Percentiles rank a stretch among this genome's conserved stretches.
Evolutionary conservation across 176 grass and related monocot species (phyloP).

Genomic region (Tillandsia leiboldiana): DNA sequence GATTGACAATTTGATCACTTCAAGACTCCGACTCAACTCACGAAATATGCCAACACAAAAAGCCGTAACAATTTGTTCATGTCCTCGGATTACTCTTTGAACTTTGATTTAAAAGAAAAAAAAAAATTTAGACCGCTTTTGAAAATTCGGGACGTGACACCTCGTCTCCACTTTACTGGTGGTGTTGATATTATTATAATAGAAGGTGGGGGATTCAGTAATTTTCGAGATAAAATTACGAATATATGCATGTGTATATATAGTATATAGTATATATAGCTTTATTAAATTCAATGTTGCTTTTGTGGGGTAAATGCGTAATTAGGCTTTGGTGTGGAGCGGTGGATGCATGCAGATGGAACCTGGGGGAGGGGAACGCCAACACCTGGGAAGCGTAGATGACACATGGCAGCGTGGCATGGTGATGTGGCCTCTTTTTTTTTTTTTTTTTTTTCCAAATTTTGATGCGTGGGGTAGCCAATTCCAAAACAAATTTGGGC

Average conservation of each 20-base stretch:
- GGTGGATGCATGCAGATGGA: not conserved
- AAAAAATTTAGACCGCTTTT: no score
- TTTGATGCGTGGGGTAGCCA: no score
- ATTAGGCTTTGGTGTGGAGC: not conserved
- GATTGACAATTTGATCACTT: no score
- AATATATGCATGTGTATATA: not conserved
- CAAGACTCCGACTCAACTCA: no score
- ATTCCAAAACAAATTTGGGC: no score
- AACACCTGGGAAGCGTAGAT: not conserved
- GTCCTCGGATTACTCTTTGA: no score
- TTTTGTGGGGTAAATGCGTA: not conserved
- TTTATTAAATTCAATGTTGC: not conserved
- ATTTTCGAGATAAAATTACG: not conserved
- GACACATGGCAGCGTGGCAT: not conserved
- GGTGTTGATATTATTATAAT: not conserved
- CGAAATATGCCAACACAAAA: no score
- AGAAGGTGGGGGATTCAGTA: not conserved
- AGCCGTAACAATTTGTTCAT: no score
- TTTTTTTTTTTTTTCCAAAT: no score
- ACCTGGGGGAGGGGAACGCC: not conserved
- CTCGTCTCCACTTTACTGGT: not conserved
- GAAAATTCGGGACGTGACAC: no score
- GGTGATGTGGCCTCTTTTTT: no score
- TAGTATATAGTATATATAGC: conserved; percentile 14
- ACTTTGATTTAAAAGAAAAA: no score